Evolutionary conservation across 345 rosid genomes (phyloP).

Genomic region (Tarenaya hassleriana): DNA sequence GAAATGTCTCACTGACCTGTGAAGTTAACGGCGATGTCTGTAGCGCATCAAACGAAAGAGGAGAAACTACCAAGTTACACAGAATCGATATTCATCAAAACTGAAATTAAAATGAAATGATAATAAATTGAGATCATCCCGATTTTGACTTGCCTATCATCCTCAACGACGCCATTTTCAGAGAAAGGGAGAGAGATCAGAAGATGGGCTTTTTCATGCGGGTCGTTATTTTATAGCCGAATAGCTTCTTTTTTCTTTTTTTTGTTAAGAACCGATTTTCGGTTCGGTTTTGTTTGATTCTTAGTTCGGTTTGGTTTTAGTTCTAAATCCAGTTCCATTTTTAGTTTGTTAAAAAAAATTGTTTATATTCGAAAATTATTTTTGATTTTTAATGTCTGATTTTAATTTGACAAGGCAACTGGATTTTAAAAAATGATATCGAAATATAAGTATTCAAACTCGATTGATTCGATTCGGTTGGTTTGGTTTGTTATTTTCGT

Average conservation of each 20-base stretch:
- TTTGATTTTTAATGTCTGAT: too few relatives aligned
- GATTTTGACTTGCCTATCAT: conserved; percentile 78
- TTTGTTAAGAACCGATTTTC: too few relatives aligned
- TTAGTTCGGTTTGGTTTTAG: too few relatives aligned
- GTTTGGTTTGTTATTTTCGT: too few relatives aligned
- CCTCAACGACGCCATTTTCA: conserved; percentile 52
- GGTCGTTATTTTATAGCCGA: not conserved
- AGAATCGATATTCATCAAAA: not conserved
- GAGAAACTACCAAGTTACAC: conserved; percentile 5
- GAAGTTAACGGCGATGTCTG: conserved; percentile 94
- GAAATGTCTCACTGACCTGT: conserved; percentile 85
- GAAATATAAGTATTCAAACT: too few relatives aligned
- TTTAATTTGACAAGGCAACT: too few relatives aligned
- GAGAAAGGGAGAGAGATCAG: conserved; percentile 4
- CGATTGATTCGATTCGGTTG: too few relatives aligned
- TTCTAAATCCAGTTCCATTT: too few relatives aligned
- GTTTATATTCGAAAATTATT: too few relatives aligned
- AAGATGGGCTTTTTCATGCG: not conserved
- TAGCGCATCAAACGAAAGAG: conserved; percentile 7
- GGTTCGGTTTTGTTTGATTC: too few relatives aligned
- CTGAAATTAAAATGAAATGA: not conserved
- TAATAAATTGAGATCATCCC: not conserved
- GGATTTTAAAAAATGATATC: too few relatives aligned
- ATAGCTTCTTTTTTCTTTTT: conserved; percentile 20
- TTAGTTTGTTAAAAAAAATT: too few relatives aligned